phyloP scores from a whole-genome alignment of 2,329 filamentous ascomycete species.

The Onygena corvina region DNA sequence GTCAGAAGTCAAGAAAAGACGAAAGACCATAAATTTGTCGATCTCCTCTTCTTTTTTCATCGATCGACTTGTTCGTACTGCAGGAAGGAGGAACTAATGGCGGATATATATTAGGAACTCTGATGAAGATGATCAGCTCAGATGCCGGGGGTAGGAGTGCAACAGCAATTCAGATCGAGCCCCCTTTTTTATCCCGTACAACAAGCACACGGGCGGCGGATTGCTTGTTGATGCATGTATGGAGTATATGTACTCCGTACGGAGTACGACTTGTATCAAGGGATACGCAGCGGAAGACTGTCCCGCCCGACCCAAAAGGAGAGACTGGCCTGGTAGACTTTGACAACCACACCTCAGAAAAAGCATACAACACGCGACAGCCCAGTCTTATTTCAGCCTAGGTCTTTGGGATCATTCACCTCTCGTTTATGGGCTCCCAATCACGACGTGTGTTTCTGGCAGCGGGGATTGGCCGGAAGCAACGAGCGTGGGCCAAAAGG shows the following conservation, averaged over 20 bases:
- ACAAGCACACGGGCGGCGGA: neutral
- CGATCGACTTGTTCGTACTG: conserved; percentile 6
- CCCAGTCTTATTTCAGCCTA: conserved; percentile 7
- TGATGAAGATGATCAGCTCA: conserved; percentile 3
- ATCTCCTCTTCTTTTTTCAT: conserved; percentile 2
- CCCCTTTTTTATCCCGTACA: neutral
- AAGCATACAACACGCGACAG: conserved; percentile 8
- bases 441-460: conserved; percentile 1
- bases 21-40: conserved; percentile 6
- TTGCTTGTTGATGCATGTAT: neutral
- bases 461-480: neutral
- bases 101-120: conserved; percentile 6
- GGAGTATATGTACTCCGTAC: neutral
- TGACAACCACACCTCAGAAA: conserved; percentile 2
- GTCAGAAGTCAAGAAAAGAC: conserved; percentile 2
- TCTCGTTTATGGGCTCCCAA: conserved; percentile 7
- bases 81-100: conserved; percentile 1
- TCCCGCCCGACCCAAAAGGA: neutral
- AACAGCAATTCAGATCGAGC: neutral
- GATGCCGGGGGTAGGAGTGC: conserved; percentile 2
- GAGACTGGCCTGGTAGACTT: conserved; percentile 1
- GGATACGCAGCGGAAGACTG: neutral
- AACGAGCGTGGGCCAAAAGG: conserved; percentile 2
- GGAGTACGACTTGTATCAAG: too few relatives aligned
- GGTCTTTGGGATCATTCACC: neutral